These are phyloP conservation scores for Apiospora saccharicola DNA, from an alignment of 2,329 filamentous ascomycete genomes.

Conservation along the genomic window DNA sequence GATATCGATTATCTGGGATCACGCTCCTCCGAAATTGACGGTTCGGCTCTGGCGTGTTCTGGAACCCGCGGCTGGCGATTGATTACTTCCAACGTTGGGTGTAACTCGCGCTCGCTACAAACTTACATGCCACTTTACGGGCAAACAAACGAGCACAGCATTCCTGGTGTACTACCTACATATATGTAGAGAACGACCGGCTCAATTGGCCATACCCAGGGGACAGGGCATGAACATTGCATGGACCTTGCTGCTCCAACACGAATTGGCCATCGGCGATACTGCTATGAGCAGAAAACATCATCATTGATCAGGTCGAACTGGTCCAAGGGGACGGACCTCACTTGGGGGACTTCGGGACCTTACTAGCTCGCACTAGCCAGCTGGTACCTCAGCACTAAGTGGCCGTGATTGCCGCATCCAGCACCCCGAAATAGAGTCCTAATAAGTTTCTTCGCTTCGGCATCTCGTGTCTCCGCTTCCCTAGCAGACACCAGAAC, in stretches of 20 bases:
- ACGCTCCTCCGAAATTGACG: neutral
- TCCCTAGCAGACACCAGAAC: neutral
- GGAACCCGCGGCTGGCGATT: neutral
- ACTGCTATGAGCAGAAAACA: neutral
- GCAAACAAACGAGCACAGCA: neutral
- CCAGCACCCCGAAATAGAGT: neutral
- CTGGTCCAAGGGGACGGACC: neutral
- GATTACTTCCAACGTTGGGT: slow-evolving; percentile 7
- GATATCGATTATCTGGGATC: slow-evolving; percentile 1
- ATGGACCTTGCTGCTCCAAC: neutral
- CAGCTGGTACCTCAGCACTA: neutral
- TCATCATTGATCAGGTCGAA: neutral
- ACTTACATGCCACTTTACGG: neutral
- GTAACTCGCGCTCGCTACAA: neutral
- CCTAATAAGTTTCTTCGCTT: neutral
- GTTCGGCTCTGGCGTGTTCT: slow-evolving; percentile 5
- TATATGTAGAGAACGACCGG: neutral
- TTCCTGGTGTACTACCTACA: neutral
- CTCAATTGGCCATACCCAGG: neutral
- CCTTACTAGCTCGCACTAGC: neutral
- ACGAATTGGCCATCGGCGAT: neutral
- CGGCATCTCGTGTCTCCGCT: neutral
- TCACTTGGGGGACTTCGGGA: too few relatives aligned
- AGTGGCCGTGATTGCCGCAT: slow-evolving; percentile 11
- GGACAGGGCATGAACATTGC: neutral